Conservation (phyloP, 352 stramenopile genomes). For the Phytophthora gonapodyides region DNA sequence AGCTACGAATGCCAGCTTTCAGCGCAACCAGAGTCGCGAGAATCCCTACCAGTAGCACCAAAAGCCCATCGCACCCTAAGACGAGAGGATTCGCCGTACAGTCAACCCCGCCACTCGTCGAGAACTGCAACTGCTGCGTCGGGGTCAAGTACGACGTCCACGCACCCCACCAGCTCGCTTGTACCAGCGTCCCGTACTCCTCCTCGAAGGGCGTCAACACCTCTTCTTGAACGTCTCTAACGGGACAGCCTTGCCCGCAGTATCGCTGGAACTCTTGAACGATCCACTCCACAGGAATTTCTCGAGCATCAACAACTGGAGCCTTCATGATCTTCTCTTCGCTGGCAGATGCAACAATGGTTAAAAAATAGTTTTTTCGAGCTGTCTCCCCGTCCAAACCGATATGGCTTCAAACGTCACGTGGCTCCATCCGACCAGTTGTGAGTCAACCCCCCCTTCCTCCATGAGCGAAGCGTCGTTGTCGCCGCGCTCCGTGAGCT, state of each 20-base stretch:
- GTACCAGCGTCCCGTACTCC: constrained; percentile 1
- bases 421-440: background rate
- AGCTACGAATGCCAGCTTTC: constrained; percentile 1
- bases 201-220: background rate
- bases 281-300: constrained; percentile 22
- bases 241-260: background rate
- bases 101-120: background rate
- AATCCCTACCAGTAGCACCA: constrained; percentile 4
- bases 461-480: constrained; percentile 39
- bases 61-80: constrained; percentile 14
- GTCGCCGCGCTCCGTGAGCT: constrained; percentile 34
- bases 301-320: constrained; percentile 4
- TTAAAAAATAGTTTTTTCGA: background rate
- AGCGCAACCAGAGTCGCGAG: constrained; percentile 12
- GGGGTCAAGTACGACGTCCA: background rate
- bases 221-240: background rate
- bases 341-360: background rate
- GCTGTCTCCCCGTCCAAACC: background rate
- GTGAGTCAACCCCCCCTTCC: constrained; percentile 7
- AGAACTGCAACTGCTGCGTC: background rate
- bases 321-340: no score
- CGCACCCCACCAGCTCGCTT: constrained; percentile 11
- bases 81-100: constrained; percentile 5
- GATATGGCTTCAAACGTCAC: constrained; percentile 22
- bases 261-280: constrained; percentile 2